A percentile compares a stretch with the other conserved stretches of the same genome.
phyloP scores from a whole-genome alignment of 2,329 filamentous ascomycete genomes.

The Alternaria novae-zelandiae region DNA sequence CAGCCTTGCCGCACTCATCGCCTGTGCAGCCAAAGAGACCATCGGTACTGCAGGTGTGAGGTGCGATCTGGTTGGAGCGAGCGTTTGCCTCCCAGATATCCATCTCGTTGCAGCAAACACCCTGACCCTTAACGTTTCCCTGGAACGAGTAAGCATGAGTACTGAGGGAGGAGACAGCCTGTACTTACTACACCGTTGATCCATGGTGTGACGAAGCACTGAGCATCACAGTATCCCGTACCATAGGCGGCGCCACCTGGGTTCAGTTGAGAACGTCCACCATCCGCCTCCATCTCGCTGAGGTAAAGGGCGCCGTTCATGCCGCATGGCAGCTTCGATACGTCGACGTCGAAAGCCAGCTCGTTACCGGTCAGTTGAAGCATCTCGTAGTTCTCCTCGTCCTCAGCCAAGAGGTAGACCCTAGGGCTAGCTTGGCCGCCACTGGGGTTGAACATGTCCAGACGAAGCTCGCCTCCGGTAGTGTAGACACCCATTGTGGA shows the following conservation, averaged over 20 bases:
- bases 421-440: constrained; percentile 56
- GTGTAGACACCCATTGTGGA: constrained; percentile 61
- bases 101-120: constrained; percentile 62
- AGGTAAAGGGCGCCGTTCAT: constrained; percentile 52
- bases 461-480: constrained; percentile 55
- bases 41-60: constrained; percentile 57
- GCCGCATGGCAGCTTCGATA: constrained; percentile 50
- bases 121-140: constrained; percentile 53
- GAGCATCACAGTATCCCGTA: constrained; percentile 61
- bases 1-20: constrained; percentile 49
- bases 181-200: constrained; percentile 46
- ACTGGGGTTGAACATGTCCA: constrained; percentile 51
- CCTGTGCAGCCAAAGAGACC: constrained; percentile 52
- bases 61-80: constrained; percentile 54
- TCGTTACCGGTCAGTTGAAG: constrained; percentile 71
- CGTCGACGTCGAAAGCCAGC: constrained; percentile 75
- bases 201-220: constrained; percentile 54
- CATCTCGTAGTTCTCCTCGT: constrained; percentile 67
- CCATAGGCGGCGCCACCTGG: constrained; percentile 65
- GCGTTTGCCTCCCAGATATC: constrained; percentile 64
- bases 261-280: constrained; percentile 44
- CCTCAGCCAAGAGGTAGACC: constrained; percentile 67
- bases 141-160: constrained; percentile 47
- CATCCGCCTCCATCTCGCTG: constrained; percentile 48
- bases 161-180: constrained; percentile 11